These are phyloP conservation scores for Usnea hakonensis DNA, from an alignment of 495 filamentous ascomycete genomes.

Conservation along the genomic window DNA sequence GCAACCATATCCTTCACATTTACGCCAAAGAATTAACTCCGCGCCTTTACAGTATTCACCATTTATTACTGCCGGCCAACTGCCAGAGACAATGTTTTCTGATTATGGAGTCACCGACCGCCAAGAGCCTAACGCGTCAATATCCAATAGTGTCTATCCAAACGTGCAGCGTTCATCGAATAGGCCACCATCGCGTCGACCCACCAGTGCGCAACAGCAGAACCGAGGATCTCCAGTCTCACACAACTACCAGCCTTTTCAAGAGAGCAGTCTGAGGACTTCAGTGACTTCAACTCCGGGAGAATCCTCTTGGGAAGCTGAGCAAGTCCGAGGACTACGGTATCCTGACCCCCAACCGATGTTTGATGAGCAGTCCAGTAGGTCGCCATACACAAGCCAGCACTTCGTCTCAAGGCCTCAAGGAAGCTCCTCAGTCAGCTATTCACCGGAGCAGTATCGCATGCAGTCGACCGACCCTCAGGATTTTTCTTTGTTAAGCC, in stretches of 20 bases:
- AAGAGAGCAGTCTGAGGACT: conserved; percentile 6
- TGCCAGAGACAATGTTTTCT: neutral
- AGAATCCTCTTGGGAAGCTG: neutral
- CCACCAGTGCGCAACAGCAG: neutral
- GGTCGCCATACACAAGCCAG: neutral
- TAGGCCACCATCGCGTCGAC: neutral
- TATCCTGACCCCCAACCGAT: neutral
- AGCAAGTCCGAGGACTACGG: neutral
- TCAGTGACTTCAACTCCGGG: neutral
- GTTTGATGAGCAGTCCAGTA: neutral
- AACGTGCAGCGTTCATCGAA: neutral
- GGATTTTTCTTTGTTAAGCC: neutral
- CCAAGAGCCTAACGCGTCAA: neutral
- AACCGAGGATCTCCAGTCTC: neutral
- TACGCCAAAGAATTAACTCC: conserved; percentile 1
- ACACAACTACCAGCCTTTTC: conserved; percentile 2
- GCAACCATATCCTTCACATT: neutral
- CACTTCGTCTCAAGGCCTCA: neutral
- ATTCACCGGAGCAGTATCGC: neutral
- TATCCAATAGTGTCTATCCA: neutral
- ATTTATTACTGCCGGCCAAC: neutral
- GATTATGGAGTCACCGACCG: neutral
- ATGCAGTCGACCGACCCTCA: neutral
- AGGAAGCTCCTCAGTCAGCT: neutral
- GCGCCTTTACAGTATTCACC: neutral